Percentiles rank a stretch among this genome's conserved stretches.
phyloP scores from a whole-genome alignment of 345 rosid species.

The Iberis pinnata region DNA sequence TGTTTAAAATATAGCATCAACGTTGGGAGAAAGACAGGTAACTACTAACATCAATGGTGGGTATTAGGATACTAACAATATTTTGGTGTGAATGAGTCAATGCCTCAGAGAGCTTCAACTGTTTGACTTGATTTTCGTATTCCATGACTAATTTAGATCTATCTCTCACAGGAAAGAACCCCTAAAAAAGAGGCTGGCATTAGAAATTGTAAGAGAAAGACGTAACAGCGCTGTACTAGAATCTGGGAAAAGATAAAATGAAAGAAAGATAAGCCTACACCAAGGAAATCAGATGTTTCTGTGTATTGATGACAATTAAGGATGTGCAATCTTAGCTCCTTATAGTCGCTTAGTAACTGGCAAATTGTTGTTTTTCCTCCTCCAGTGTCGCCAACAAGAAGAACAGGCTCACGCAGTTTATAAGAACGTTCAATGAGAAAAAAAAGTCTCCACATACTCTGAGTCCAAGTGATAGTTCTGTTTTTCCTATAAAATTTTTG shows the following conservation, averaged over 20 bases:
- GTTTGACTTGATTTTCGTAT: slow-evolving; percentile 44
- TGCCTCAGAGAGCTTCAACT: slow-evolving; percentile 50
- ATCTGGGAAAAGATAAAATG: slow-evolving; percentile 11
- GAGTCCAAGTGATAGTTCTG: slow-evolving; percentile 58
- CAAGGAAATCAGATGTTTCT: slow-evolving; percentile 91
- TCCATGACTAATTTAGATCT: slow-evolving; percentile 61
- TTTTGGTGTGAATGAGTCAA: slow-evolving; percentile 27
- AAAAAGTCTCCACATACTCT: slow-evolving; percentile 76
- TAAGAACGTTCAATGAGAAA: slow-evolving; percentile 72
- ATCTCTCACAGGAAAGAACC: slow-evolving; percentile 83
- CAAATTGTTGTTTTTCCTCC: slow-evolving; percentile 97
- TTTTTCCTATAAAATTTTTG: slow-evolving; percentile 18
- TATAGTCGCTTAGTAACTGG: slow-evolving; percentile 48
- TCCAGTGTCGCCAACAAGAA: slow-evolving; percentile 98
- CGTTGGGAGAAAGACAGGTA: not conserved
- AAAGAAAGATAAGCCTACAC: slow-evolving; percentile 49
- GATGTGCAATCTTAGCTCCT: slow-evolving; percentile 55
- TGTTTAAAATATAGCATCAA: slow-evolving; percentile 6
- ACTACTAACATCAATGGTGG: not conserved
- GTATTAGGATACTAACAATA: slow-evolving; percentile 37
- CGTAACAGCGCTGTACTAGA: not conserved
- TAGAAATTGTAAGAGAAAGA: slow-evolving; percentile 7
- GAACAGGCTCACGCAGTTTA: slow-evolving; percentile 84
- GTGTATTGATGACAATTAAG: slow-evolving; percentile 94
- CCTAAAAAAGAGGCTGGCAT: slow-evolving; percentile 43